Percentiles rank a stretch among this genome's conserved stretches.
Evolutionary conservation across 2,329 filamentous ascomycete genomes (phyloP).

Genomic region (Alternaria viburni): DNA sequence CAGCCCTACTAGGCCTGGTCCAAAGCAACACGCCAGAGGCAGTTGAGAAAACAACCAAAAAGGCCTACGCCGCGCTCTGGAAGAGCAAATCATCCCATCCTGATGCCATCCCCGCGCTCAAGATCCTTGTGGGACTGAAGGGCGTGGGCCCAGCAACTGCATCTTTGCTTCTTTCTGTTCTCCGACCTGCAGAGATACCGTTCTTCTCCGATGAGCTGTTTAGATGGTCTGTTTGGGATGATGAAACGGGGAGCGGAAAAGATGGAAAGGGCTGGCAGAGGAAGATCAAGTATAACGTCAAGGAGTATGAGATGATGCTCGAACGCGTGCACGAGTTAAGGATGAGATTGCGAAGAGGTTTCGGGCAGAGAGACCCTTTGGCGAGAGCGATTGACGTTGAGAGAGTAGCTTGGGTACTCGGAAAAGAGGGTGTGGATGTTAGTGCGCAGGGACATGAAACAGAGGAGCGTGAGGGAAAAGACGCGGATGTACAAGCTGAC

Average conservation of each 20-base stretch:
- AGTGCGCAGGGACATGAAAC: neutral
- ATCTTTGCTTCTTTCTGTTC: constrained; percentile 72
- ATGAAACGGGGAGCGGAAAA: constrained; percentile 32
- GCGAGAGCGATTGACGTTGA: constrained; percentile 23
- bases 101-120: constrained; percentile 51
- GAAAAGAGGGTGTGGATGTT: constrained; percentile 8
- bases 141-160: constrained; percentile 83
- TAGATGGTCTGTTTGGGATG: constrained; percentile 68
- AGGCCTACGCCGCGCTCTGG: constrained; percentile 54
- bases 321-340: constrained; percentile 38
- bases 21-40: constrained; percentile 63
- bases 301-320: constrained; percentile 70
- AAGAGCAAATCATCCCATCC: neutral
- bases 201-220: constrained; percentile 86
- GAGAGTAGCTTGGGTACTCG: constrained; percentile 12
- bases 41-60: constrained; percentile 58
- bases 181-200: constrained; percentile 64
- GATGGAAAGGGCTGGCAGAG: constrained; percentile 55
- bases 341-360: constrained; percentile 24
- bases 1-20: constrained; percentile 54
- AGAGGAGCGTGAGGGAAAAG: neutral
- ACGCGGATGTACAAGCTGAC: neutral
- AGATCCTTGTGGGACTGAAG: constrained; percentile 65
- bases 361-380: constrained; percentile 56
- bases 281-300: constrained; percentile 70